Evolutionary conservation across 2,329 filamentous ascomycete species (phyloP).

Genomic region (Phyllosticta citriasiana): DNA sequence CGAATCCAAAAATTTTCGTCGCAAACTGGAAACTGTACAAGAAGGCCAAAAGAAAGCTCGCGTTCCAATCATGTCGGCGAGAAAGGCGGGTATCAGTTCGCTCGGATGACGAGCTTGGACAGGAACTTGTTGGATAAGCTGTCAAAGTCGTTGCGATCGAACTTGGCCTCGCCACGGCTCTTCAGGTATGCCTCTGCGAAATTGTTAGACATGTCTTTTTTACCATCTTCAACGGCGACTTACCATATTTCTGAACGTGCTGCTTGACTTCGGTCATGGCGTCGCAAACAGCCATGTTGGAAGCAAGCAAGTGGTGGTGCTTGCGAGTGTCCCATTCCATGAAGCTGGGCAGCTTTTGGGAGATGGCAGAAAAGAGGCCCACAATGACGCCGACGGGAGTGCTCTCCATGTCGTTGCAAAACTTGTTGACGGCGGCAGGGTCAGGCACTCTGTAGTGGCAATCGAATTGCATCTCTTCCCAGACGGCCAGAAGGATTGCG

Average conservation of each 20-base stretch:
- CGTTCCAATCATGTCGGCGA: background rate
- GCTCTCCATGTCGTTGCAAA: conserved; percentile 94
- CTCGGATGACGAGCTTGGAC: conserved; percentile 89
- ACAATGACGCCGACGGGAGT: conserved; percentile 94
- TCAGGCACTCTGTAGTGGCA: conserved; percentile 92
- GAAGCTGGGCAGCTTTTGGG: conserved; percentile 86
- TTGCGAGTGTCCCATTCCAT: conserved; percentile 89
- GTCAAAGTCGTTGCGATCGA: conserved; percentile 88
- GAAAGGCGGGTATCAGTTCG: conserved; percentile 48
- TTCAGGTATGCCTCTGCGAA: conserved; percentile 72
- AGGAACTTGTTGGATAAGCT: conserved; percentile 95
- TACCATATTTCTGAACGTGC: conserved; percentile 90
- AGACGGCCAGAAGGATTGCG: conserved; percentile 83
- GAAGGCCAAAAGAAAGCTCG: conserved; percentile 1
- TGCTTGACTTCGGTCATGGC: conserved; percentile 92
- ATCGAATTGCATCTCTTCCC: conserved; percentile 99
- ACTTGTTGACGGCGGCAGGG: conserved; percentile 75
- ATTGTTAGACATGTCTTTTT: background rate
- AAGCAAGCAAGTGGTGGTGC: conserved; percentile 82
- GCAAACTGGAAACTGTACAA: conserved; percentile 10
- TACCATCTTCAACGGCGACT: conserved; percentile 27
- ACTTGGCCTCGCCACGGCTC: conserved; percentile 67
- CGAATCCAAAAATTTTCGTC: conserved; percentile 8
- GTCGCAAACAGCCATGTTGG: conserved; percentile 85
- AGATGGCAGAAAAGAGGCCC: conserved; percentile 94